Conservation (phyloP, 495 filamentous ascomycete species). For the Penicillium cataractarum region DNA sequence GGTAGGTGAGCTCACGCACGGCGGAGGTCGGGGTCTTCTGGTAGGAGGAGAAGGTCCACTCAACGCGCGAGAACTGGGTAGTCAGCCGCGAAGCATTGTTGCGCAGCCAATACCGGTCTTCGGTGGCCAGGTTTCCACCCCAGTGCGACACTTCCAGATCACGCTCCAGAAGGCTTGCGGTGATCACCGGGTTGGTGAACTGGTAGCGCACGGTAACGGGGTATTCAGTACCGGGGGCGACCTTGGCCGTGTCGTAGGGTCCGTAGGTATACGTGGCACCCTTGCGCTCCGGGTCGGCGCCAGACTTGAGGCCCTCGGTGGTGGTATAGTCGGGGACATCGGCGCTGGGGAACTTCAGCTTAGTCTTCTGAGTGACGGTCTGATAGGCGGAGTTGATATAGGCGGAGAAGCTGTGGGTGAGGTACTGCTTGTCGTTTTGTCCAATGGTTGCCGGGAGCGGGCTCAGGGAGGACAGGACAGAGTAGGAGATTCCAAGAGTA, state of each 20-base stretch:
- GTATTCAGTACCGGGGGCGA: slow-evolving; percentile 70
- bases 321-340: slow-evolving; percentile 85
- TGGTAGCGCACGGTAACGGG: slow-evolving; percentile 85
- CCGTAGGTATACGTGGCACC: slow-evolving; percentile 89
- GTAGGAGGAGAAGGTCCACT: slow-evolving; percentile 73
- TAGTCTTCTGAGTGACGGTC: slow-evolving; percentile 92
- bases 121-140: slow-evolving; percentile 93
- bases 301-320: slow-evolving; percentile 63
- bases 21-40: slow-evolving; percentile 76
- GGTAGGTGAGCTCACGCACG: slow-evolving; percentile 79
- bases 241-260: slow-evolving; percentile 73
- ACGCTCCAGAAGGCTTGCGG: slow-evolving; percentile 75
- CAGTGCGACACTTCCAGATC: slow-evolving; percentile 96
- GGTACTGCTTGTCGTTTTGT: slow-evolving; percentile 82
- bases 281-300: slow-evolving; percentile 78
- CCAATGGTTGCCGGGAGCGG: slow-evolving; percentile 80
- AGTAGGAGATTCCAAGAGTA: slow-evolving; percentile 85
- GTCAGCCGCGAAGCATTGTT: slow-evolving; percentile 85
- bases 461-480: slow-evolving; percentile 69
- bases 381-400: slow-evolving; percentile 80
- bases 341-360: slow-evolving; percentile 81
- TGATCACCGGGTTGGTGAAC: slow-evolving; percentile 88
- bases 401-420: slow-evolving; percentile 81
- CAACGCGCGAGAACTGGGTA: slow-evolving; percentile 83
- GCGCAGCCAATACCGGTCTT: slow-evolving; percentile 88